Evolutionary conservation across 1,284 basidiomycete species (phyloP).

Genomic region (Fomitiporia mediterranea): DNA sequence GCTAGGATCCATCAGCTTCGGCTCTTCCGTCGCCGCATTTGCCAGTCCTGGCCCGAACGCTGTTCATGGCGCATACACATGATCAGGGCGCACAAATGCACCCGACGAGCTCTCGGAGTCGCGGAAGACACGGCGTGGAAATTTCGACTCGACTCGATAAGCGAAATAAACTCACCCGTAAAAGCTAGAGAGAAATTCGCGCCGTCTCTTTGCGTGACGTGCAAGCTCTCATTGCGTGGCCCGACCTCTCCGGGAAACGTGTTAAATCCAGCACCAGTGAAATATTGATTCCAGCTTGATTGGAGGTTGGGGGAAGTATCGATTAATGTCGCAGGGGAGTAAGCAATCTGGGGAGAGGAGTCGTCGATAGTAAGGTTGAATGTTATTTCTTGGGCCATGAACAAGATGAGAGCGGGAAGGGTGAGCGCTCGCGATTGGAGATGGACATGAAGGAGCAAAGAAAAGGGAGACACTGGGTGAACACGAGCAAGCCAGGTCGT

Average conservation of each 20-base stretch:
- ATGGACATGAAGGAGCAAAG: constrained; percentile 19
- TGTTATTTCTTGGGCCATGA: constrained; percentile 16
- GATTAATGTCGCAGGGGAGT: constrained; percentile 55
- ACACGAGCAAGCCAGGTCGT: constrained; percentile 4
- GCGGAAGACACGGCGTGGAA: not conserved
- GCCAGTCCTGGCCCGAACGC: too few species aligned
- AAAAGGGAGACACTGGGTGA: constrained; percentile 10
- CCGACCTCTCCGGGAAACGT: constrained; percentile 40
- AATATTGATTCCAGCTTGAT: constrained; percentile 66
- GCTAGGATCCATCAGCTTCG: constrained; percentile 6
- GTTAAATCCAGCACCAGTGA: constrained; percentile 45
- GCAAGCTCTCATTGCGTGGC: constrained; percentile 47
- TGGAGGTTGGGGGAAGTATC: constrained; percentile 35
- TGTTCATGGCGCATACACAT: too few species aligned
- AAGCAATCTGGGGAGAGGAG: constrained; percentile 58
- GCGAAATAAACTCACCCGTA: constrained; percentile 62
- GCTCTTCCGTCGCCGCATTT: constrained; percentile 2
- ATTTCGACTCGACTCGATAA: too few species aligned
- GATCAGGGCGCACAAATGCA: not conserved
- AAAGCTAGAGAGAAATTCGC: constrained; percentile 53
- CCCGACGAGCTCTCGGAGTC: not conserved
- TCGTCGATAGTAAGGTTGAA: constrained; percentile 57
- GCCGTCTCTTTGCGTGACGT: constrained; percentile 53
- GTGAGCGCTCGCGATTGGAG: constrained; percentile 12
- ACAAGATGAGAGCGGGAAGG: constrained; percentile 6